A percentile compares a stretch with the other conserved stretches of the same genome.
Evolutionary conservation across 2,329 filamentous ascomycete species (phyloP).

Genomic region (Dactylellina sp.): DNA sequence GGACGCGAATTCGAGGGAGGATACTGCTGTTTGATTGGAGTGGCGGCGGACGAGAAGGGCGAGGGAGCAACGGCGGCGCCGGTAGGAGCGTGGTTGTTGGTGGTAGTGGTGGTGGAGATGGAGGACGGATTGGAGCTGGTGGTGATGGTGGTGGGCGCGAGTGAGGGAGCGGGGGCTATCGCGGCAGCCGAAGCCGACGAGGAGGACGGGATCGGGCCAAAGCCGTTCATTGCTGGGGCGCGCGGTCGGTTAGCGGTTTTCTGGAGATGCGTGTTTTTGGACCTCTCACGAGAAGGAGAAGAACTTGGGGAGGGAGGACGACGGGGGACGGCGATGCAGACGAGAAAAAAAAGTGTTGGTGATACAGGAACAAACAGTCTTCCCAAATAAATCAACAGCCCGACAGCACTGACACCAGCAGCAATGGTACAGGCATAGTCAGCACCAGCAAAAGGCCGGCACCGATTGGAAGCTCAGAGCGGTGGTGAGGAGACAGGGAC

Average conservation of each 20-base stretch:
- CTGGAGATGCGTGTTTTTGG: slow-evolving; percentile 16
- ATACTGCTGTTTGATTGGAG: slow-evolving; percentile 8
- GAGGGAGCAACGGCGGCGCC: slow-evolving; percentile 21
- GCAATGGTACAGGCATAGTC: too few relatives aligned
- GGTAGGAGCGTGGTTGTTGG: slow-evolving; percentile 13
- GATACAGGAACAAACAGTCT: too few relatives aligned
- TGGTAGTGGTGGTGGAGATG: slow-evolving; percentile 7
- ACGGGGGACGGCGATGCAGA: too few relatives aligned
- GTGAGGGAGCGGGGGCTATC: slow-evolving; percentile 18
- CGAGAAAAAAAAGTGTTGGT: too few relatives aligned
- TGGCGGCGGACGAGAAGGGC: slow-evolving; percentile 15
- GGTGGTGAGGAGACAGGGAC: too few relatives aligned
- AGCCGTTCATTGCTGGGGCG: slow-evolving; percentile 51
- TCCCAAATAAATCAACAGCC: too few relatives aligned
- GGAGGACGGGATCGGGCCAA: slow-evolving; percentile 26
- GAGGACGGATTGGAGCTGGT: neutral
- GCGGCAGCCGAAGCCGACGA: slow-evolving; percentile 21
- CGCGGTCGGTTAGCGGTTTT: slow-evolving; percentile 18
- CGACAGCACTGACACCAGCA: too few relatives aligned
- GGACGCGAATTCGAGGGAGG: slow-evolving; percentile 10
- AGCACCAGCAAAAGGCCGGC: too few relatives aligned
- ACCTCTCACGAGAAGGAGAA: neutral
- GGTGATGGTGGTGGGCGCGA: slow-evolving; percentile 10
- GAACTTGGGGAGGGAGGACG: neutral
- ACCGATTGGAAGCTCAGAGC: too few relatives aligned